Conservation (phyloP, 495 filamentous ascomycete species). For the Podospora pseudopauciseta region DNA sequence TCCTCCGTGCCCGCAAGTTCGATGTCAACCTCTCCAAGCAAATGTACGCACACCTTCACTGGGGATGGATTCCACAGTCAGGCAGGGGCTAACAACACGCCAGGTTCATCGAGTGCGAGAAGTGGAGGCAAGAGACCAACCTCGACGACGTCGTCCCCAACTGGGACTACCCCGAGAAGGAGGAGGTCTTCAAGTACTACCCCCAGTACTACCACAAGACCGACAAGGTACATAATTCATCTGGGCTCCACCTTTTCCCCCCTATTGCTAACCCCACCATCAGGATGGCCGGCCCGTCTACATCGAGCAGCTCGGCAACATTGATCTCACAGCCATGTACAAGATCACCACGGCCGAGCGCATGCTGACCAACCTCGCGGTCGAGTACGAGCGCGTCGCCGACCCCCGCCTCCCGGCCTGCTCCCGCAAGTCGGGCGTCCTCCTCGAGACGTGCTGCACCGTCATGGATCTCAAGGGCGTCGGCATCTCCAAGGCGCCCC, state of each 20-base stretch:
- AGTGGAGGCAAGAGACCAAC: conserved; percentile 76
- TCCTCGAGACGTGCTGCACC: conserved; percentile 95
- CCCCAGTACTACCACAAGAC: conserved; percentile 99
- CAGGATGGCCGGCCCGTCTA: conserved; percentile 96
- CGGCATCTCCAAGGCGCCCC: conserved; percentile 70
- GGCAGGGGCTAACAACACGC: conserved; percentile 1
- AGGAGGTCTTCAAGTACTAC: conserved; percentile 85
- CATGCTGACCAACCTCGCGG: conserved; percentile 93
- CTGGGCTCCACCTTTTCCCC: neutral
- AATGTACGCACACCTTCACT: conserved; percentile 59
- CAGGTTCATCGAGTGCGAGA: conserved; percentile 89
- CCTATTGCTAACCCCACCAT: neutral
- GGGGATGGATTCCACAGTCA: too few species aligned
- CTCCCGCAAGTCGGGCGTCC: conserved; percentile 81
- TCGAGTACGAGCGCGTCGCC: conserved; percentile 92
- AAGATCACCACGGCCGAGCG: conserved; percentile 83
- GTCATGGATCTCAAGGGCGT: conserved; percentile 97
- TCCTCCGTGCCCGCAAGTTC: conserved; percentile 92
- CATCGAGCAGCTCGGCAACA: conserved; percentile 92
- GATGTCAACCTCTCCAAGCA: conserved; percentile 77
- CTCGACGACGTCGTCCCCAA: conserved; percentile 78
- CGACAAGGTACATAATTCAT: conserved; percentile 65
- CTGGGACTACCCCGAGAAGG: conserved; percentile 89
- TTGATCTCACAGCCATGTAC: conserved; percentile 84
- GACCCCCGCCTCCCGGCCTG: conserved; percentile 93